Evolutionary conservation across 306 rosid species (phyloP), one percentile per base, ranked within the genome.

Genomic region (Prunus mira): DNA sequence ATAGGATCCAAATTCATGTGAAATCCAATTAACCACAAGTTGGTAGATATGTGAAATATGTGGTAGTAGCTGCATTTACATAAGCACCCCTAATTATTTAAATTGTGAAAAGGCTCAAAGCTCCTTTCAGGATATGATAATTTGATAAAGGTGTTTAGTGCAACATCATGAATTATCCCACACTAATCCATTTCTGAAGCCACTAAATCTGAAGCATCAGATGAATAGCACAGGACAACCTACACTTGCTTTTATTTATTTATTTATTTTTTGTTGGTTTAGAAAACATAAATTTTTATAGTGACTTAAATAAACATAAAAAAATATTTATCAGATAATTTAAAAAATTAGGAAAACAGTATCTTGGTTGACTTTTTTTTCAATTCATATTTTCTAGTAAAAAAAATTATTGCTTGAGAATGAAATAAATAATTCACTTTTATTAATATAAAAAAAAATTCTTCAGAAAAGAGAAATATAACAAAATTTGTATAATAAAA

Each of bases 1-100:
- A 47, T 46, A 57, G 41, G 7, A 68, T 67, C 55, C 18, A 67
- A 67, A 38, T 19, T 24, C 38, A 67, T 45, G 72, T 67, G 72
- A 55, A 22, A 34, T 38, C 50, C 69, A 38, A 38, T 65, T 20
- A 8, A 47, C 72, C 15, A 15, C n/a, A 3, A 3, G 6, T 4
- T 67, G 66, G 19, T 43, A 19, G 28, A 41, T 25, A 34, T 28
- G 30, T 3, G 30, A 28, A 28, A 28, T 28, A 28, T 28, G 30
- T 28, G 30, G 30, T 28, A 2, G 30, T 62, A 67, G 80, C 6
- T 56, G 28, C 28, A 67, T 11, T 25, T 30, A 41, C 60, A 19
- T 61, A 61, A 74, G 69, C 11, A 24, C 43, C 28, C 52, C 18
- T 9, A 14, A 47, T 47, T 47, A 11, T 47, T 47, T 47, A 12